Conservation (phyloP, 768 basidiomycete species). For the Lentinus brumalis region DNA sequence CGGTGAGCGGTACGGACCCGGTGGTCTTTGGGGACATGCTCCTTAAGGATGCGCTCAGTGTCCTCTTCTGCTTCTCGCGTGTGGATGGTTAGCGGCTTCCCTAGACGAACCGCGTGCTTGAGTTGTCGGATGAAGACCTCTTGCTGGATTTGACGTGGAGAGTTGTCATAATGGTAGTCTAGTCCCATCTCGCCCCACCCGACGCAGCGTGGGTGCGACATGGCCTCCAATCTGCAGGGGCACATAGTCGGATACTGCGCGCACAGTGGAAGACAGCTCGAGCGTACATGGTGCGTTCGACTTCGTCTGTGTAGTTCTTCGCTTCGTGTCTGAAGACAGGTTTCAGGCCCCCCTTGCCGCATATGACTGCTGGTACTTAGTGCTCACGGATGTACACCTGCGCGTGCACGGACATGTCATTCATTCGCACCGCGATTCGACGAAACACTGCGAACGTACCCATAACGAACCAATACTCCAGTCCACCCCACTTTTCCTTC, state of each 20-base stretch:
- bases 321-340: conserved; percentile 62
- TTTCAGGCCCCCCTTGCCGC: background rate
- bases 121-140: conserved; percentile 70
- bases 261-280: conserved; percentile 23
- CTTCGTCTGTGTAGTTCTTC: conserved; percentile 61
- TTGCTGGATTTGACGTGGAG: conserved; percentile 69
- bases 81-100: conserved; percentile 84
- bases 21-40: conserved; percentile 72
- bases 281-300: conserved; percentile 70
- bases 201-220: conserved; percentile 79
- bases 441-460: conserved; percentile 41
- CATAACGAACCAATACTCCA: conserved; percentile 84
- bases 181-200: conserved; percentile 90
- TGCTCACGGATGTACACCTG: conserved; percentile 76
- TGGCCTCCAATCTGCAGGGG: conserved; percentile 61
- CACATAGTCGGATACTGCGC: background rate
- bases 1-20: conserved; percentile 41
- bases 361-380: too few species aligned
- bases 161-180: conserved; percentile 83
- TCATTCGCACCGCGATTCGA: background rate
- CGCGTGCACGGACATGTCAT: background rate
- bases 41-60: conserved; percentile 75
- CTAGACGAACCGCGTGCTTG: conserved; percentile 60
- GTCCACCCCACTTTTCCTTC: conserved; percentile 58
- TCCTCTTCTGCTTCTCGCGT: conserved; percentile 86